Evolutionary conservation across 1,284 basidiomycete species (phyloP).

Genomic region (Irpex rosettiformis): DNA sequence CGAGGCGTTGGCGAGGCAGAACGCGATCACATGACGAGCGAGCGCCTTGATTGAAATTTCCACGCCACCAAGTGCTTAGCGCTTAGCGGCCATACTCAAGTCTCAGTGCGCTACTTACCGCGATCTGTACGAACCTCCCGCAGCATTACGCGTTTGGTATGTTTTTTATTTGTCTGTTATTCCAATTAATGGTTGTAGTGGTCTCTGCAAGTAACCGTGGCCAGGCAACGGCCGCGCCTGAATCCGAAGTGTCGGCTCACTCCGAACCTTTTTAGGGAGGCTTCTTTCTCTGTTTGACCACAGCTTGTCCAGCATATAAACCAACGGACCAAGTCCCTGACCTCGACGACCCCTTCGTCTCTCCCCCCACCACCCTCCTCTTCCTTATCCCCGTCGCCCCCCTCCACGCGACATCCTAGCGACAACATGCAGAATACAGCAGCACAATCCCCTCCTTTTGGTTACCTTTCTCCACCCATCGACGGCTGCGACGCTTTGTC

Average conservation of each 20-base stretch:
- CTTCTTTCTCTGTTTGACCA: neutral
- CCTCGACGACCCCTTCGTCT: conserved; percentile 6
- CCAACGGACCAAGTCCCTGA: neutral
- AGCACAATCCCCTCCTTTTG: conserved; percentile 23
- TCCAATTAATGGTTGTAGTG: too few species aligned
- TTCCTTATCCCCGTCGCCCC: neutral
- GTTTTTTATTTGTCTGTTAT: too few species aligned
- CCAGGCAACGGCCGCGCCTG: too few species aligned
- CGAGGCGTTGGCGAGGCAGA: too few species aligned
- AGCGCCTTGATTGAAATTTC: too few species aligned
- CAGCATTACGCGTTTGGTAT: too few species aligned
- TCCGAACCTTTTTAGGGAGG: neutral
- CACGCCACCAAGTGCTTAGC: too few species aligned
- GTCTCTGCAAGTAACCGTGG: too few species aligned
- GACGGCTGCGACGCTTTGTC: conserved; percentile 36
- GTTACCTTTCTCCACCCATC: conserved; percentile 32
- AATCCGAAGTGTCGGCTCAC: conserved; percentile 24
- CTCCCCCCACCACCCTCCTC: conserved; percentile 4
- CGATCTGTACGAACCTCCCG: too few species aligned
- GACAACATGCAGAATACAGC: conserved; percentile 15
- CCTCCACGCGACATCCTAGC: neutral
- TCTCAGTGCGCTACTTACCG: too few species aligned
- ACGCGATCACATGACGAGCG: too few species aligned
- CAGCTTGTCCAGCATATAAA: neutral
- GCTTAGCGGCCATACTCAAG: too few species aligned